phyloP scores from a whole-genome alignment of 306 rosid species.

The Leucaena leucocephala region DNA sequence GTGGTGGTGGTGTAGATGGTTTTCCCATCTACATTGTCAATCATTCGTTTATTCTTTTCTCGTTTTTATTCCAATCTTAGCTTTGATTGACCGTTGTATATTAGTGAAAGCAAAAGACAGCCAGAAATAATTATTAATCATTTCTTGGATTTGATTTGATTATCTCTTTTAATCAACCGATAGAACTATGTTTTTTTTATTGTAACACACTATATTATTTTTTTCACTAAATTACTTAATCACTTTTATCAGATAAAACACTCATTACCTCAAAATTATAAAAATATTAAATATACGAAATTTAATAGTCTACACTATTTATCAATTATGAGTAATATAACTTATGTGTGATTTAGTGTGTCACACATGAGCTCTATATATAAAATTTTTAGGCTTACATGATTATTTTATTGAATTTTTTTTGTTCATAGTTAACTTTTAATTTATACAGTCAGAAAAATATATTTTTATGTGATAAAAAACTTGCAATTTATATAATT shows the following conservation, averaged over 20 bases:
- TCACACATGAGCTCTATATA: too few relatives aligned
- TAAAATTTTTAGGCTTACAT: too few relatives aligned
- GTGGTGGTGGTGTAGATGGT: neutral
- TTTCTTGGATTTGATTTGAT: constrained; percentile 1
- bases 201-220: too few relatives aligned
- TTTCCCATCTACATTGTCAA: neutral
- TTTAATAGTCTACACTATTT: too few relatives aligned
- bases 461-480: too few relatives aligned
- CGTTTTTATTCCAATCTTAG: neutral
- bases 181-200: neutral
- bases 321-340: too few relatives aligned
- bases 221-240: neutral
- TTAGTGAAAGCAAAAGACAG: neutral
- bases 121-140: neutral
- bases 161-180: neutral
- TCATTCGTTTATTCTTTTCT: neutral
- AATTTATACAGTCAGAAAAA: too few relatives aligned
- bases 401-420: too few relatives aligned
- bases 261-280: neutral
- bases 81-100: neutral
- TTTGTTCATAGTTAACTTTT: too few relatives aligned
- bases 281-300: neutral
- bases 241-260: neutral
- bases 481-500: too few relatives aligned
- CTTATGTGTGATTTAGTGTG: too few relatives aligned